Percentiles rank a stretch among this genome's conserved stretches.
Evolutionary conservation across 176 grass and related monocot genomes (phyloP).

Genomic region (Aegilops bicornis): DNA sequence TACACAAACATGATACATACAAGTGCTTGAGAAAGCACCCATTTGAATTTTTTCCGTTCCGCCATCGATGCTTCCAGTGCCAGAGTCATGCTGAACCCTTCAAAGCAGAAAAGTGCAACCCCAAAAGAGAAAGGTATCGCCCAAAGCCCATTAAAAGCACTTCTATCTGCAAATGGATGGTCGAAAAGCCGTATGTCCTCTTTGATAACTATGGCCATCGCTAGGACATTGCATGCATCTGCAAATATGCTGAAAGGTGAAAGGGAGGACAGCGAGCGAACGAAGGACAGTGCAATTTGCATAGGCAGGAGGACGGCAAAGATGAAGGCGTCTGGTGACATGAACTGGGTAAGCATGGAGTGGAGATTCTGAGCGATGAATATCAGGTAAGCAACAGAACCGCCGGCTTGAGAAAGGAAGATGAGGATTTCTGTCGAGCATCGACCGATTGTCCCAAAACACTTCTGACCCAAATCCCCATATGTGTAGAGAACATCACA

Average conservation of each 20-base stretch:
- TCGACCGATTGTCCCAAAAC: conserved; percentile 60
- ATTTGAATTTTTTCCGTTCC: conserved; percentile 62
- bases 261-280: conserved; percentile 69
- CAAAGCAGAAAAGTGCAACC: conserved; percentile 85
- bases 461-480: conserved; percentile 76
- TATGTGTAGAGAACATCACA: conserved; percentile 47
- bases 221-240: conserved; percentile 71
- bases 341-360: conserved; percentile 54
- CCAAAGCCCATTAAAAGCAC: conserved; percentile 75
- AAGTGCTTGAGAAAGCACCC: conserved; percentile 80
- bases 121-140: conserved; percentile 66
- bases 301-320: conserved; percentile 68
- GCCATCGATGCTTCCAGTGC: conserved; percentile 83
- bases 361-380: conserved; percentile 93
- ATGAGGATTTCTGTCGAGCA: conserved; percentile 78
- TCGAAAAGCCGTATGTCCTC: conserved; percentile 70
- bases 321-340: conserved; percentile 58
- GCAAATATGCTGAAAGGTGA: conserved; percentile 89
- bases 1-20: conserved; percentile 59
- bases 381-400: conserved; percentile 75
- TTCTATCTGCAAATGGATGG: conserved; percentile 55
- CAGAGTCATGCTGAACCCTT: conserved; percentile 93
- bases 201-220: conserved; percentile 89
- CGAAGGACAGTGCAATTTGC: conserved; percentile 71
- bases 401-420: conserved; percentile 71